Percentiles rank a stretch among this genome's conserved stretches.
Conservation (phyloP, 768 basidiomycete species). For the Paxillus rubicundulus region DNA sequence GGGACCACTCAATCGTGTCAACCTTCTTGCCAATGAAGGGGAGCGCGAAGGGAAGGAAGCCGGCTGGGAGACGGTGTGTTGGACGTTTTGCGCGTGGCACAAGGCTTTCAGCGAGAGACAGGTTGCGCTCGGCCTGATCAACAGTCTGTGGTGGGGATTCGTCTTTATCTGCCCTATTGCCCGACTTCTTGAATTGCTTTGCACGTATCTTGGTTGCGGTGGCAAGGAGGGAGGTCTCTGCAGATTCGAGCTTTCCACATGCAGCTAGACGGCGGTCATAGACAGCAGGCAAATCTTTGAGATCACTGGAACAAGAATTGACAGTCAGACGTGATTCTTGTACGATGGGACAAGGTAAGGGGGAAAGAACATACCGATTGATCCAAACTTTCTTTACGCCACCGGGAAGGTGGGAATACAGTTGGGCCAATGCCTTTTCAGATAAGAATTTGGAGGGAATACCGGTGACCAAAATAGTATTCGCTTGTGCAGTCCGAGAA, state of each 20-base stretch:
- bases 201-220: conserved; percentile 71
- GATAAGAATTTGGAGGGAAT: conserved; percentile 79
- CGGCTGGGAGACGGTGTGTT: conserved; percentile 61
- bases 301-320: conserved; percentile 45
- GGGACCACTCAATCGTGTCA: conserved; percentile 89
- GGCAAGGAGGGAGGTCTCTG: conserved; percentile 75
- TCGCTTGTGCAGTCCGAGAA: conserved; percentile 78
- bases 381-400: conserved; percentile 92
- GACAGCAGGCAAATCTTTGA: conserved; percentile 82
- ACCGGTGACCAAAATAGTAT: conserved; percentile 87
- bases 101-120: conserved; percentile 44
- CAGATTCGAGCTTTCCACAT: conserved; percentile 77
- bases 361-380: conserved; percentile 54
- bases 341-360: neutral
- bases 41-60: conserved; percentile 54
- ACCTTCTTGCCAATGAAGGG: conserved; percentile 83
- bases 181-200: conserved; percentile 49
- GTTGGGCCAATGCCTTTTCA: conserved; percentile 56
- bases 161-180: conserved; percentile 25
- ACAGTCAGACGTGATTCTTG: neutral
- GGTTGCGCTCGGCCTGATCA: conserved; percentile 29
- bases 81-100: conserved; percentile 78
- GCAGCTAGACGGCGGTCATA: conserved; percentile 76
- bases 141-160: conserved; percentile 1
- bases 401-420: conserved; percentile 85